Conservation (phyloP, 305 asterid species). For the Solanum hybrid region DNA sequence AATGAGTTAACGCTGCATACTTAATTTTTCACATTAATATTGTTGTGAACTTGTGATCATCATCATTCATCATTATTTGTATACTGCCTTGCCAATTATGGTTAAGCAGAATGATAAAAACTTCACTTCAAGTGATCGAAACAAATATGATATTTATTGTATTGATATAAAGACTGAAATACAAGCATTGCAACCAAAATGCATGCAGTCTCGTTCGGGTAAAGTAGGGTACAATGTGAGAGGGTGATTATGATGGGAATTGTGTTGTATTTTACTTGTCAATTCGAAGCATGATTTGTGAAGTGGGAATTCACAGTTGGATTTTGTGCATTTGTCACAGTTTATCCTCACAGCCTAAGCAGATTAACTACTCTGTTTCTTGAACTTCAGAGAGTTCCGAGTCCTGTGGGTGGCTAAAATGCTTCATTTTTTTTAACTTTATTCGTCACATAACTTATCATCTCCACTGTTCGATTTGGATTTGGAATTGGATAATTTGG, state of each 20-base stretch:
- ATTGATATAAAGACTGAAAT: neutral
- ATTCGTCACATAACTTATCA: neutral
- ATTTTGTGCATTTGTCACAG: slow-evolving; percentile 3
- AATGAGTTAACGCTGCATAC: neutral
- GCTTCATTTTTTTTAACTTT: neutral
- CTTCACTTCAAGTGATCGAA: neutral
- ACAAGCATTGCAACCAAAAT: slow-evolving; percentile 1
- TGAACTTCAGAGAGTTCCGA: neutral
- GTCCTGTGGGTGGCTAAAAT: slow-evolving; percentile 13
- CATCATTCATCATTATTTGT: neutral
- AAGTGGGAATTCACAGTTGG: slow-evolving; percentile 9
- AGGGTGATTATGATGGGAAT: slow-evolving; percentile 7
- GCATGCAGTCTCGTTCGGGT: neutral
- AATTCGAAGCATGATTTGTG: slow-evolving; percentile 18
- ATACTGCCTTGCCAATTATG: neutral
- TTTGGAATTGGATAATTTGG: neutral
- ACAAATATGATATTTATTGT: neutral
- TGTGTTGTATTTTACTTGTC: neutral
- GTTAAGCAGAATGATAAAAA: neutral
- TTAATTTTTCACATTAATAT: neutral
- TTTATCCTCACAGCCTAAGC: slow-evolving; percentile 7
- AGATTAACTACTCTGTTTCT: neutral
- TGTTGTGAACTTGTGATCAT: neutral
- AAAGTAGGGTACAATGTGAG: slow-evolving; percentile 11
- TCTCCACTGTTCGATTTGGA: neutral